These are phyloP conservation scores for Ramaria rubella DNA, from an alignment of 768 basidiomycete species.

Conservation along the genomic window DNA sequence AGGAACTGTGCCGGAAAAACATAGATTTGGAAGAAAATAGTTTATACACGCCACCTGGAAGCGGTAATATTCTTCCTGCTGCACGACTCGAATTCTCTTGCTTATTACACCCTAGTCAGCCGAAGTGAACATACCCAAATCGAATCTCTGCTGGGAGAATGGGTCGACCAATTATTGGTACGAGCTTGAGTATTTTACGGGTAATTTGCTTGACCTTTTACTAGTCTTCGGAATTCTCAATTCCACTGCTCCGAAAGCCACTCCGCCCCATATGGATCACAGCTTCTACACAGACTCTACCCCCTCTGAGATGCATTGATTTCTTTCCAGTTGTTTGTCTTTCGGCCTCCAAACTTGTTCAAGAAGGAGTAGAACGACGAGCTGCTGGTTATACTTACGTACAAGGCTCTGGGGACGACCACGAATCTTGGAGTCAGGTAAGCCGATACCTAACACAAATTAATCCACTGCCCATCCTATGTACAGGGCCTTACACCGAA, in stretches of 20 bases:
- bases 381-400: slow-evolving; percentile 75
- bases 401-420: slow-evolving; percentile 93
- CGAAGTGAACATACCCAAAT: slow-evolving; percentile 79
- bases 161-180: slow-evolving; percentile 67
- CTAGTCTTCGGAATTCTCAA: slow-evolving; percentile 52
- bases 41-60: slow-evolving; percentile 64
- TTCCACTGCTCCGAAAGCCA: slow-evolving; percentile 55
- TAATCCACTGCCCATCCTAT: not conserved
- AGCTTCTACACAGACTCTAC: slow-evolving; percentile 52
- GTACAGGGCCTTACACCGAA: slow-evolving; percentile 66
- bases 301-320: slow-evolving; percentile 28
- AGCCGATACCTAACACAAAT: slow-evolving; percentile 11
- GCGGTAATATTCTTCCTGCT: not conserved
- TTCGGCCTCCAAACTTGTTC: slow-evolving; percentile 72
- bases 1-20: slow-evolving; percentile 8
- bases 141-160: slow-evolving; percentile 50
- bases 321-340: slow-evolving; percentile 77
- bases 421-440: slow-evolving; percentile 84
- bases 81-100: not conserved
- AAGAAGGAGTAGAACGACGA: slow-evolving; percentile 54
- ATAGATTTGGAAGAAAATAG: slow-evolving; percentile 36
- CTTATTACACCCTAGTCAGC: slow-evolving; percentile 39
- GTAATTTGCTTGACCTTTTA: not conserved
- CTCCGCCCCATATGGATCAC: slow-evolving; percentile 88
- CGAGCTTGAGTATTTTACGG: slow-evolving; percentile 14